Conservation (phyloP, 768 basidiomycete genomes). For the Tulasnella calospora region DNA sequence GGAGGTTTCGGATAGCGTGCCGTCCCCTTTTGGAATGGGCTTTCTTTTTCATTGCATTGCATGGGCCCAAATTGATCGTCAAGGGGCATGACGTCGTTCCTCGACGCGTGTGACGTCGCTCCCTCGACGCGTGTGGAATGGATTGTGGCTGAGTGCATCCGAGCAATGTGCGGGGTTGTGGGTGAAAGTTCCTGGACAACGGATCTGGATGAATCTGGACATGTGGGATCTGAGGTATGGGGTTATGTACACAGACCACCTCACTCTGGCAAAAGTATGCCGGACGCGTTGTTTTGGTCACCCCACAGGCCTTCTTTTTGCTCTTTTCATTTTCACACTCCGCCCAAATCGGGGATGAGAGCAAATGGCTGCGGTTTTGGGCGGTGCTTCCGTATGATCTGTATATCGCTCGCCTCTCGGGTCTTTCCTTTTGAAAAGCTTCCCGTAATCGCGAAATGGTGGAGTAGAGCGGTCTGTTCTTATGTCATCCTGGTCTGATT, state of each 20-base stretch:
- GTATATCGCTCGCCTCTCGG: background rate
- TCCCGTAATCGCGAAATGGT: background rate
- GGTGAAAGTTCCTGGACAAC: background rate
- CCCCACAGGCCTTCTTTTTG: background rate
- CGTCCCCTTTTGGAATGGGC: background rate
- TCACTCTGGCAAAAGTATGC: background rate
- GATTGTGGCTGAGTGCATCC: background rate
- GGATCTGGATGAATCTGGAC: conserved; percentile 2
- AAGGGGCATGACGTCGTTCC: background rate
- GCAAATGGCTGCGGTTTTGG: background rate
- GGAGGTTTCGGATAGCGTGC: background rate
- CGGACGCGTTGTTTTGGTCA: background rate
- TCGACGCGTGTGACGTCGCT: background rate
- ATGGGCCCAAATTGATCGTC: conserved; percentile 7
- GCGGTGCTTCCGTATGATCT: background rate
- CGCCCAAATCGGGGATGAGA: conserved; percentile 1
- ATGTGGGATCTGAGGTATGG: conserved; percentile 11
- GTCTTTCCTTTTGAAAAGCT: background rate
- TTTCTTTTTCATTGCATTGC: background rate
- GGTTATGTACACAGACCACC: background rate
- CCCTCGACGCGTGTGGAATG: background rate
- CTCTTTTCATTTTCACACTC: background rate
- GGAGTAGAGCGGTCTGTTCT: background rate
- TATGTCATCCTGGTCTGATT: background rate
- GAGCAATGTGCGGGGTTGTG: background rate